Percentiles rank a stretch among this genome's conserved stretches.
Evolutionary conservation across 257 asterid genomes (phyloP).

Genomic region (Scutellaria galericulata): DNA sequence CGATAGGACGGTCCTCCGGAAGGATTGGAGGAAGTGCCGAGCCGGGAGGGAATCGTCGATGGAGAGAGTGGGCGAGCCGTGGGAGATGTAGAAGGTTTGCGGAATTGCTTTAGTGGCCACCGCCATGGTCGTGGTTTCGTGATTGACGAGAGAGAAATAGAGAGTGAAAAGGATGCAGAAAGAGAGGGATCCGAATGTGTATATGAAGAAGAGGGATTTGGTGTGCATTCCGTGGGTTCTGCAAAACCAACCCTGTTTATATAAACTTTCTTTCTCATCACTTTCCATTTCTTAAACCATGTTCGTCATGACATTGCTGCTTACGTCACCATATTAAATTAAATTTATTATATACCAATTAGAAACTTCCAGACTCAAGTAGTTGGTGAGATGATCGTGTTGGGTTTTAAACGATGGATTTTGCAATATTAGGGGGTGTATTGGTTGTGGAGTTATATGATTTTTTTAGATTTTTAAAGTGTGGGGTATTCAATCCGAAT

Average conservation of each 20-base stretch:
- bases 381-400: too few relatives aligned
- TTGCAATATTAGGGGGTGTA: too few relatives aligned
- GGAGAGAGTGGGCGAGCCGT: conserved; percentile 66
- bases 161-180: conserved; percentile 36
- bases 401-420: too few relatives aligned
- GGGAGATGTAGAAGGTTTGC: conserved; percentile 59
- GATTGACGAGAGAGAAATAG: conserved; percentile 9
- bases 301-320: neutral
- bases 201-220: conserved; percentile 37
- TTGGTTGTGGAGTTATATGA: too few relatives aligned
- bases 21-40: conserved; percentile 53
- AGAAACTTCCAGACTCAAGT: too few relatives aligned
- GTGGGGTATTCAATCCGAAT: too few relatives aligned
- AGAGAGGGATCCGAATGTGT: conserved; percentile 35
- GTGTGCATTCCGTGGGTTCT: conserved; percentile 35
- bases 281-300: too few relatives aligned
- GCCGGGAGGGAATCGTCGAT: conserved; percentile 67
- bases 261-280: conserved; percentile 19
- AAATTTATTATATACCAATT: neutral
- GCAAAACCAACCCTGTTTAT: neutral
- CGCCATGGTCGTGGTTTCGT: conserved; percentile 11
- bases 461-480: too few relatives aligned
- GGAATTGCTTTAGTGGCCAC: conserved; percentile 27
- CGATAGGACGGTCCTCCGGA: conserved; percentile 41
- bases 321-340: neutral